These are phyloP conservation scores for Eucalyptus pauciflora DNA, from an alignment of 345 rosid genomes.

Conservation along the genomic window DNA sequence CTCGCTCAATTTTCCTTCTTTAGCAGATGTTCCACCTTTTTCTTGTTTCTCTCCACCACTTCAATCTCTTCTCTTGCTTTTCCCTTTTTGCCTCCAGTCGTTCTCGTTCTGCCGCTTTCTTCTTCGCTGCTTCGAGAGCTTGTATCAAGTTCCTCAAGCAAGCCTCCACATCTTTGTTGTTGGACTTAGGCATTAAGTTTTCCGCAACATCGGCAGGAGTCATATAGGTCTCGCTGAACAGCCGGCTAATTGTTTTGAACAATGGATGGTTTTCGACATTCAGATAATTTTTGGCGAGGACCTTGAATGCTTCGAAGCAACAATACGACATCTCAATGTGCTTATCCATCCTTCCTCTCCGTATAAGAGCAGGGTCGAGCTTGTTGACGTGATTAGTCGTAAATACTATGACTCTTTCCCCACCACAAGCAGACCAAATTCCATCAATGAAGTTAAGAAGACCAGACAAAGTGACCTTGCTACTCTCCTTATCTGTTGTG, in stretches of 20 bases:
- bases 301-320: background rate
- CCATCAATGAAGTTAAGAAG: constrained; percentile 7
- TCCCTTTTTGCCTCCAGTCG: background rate
- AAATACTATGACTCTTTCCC: constrained; percentile 7
- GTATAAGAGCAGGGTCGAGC: constrained; percentile 8
- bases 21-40: background rate
- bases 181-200: constrained; percentile 4
- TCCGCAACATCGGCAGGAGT: constrained; percentile 7
- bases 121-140: background rate
- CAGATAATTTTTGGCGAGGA: background rate
- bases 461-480: constrained; percentile 13
- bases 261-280: background rate
- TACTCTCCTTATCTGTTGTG: background rate
- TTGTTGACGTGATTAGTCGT: constrained; percentile 3
- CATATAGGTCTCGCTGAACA: background rate
- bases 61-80: background rate
- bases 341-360: constrained; percentile 17
- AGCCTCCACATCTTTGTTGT: background rate
- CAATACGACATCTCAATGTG: constrained; percentile 6
- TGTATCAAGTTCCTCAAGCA: constrained; percentile 1
- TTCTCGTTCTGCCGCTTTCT: background rate
- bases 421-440: constrained; percentile 8
- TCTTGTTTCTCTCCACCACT: background rate
- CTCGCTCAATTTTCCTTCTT: background rate
- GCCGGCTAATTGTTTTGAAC: background rate